Evolutionary conservation across 257 asterid genomes (phyloP).

Genomic region (Solanum etuberosum): DNA sequence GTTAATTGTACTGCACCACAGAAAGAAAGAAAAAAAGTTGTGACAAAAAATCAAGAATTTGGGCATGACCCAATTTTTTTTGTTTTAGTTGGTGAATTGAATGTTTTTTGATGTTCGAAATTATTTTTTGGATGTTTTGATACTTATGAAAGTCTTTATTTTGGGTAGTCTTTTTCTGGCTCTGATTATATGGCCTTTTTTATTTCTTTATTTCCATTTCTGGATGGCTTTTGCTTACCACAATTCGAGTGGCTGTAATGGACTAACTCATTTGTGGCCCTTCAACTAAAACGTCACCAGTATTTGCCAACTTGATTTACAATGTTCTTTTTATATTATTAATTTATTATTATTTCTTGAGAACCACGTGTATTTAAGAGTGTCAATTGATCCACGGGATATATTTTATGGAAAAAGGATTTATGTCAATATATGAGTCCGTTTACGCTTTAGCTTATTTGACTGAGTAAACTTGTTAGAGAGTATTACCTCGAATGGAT

Average conservation of each 20-base stretch:
- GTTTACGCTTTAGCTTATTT: neutral
- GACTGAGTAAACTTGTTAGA: too few species aligned
- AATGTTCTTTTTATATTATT: neutral
- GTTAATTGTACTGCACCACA: neutral
- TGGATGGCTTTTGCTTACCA: conserved; percentile 4
- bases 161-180: neutral
- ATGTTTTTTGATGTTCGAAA: neutral
- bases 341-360: neutral
- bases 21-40: neutral
- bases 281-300: neutral
- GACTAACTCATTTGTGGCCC: neutral
- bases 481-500: too few species aligned
- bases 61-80: neutral
- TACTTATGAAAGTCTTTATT: neutral
- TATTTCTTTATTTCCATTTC: neutral
- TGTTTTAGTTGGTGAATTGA: neutral
- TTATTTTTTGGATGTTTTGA: neutral
- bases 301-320: neutral
- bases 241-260: neutral
- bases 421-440: neutral
- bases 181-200: neutral
- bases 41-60: neutral
- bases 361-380: neutral
- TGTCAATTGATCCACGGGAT: neutral
- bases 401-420: neutral